Conservation (phyloP, 1,284 basidiomycete genomes). For the Pholiota adiposa region DNA sequence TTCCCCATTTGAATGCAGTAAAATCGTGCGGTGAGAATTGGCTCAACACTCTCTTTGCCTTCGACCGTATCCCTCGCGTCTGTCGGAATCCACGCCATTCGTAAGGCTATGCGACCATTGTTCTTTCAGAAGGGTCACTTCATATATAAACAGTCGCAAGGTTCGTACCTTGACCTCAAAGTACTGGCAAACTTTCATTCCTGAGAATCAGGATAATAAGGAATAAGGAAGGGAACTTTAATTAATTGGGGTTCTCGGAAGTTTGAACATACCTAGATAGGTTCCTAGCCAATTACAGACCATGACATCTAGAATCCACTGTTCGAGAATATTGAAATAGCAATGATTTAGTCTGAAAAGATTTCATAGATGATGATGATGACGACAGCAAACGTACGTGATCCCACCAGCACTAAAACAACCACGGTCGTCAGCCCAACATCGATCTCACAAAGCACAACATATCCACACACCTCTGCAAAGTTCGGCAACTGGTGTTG, state of each 20-base stretch:
- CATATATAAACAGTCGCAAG: constrained; percentile 10
- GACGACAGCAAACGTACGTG: constrained; percentile 59
- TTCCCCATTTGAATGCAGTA: constrained; percentile 86
- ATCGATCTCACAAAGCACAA: constrained; percentile 12
- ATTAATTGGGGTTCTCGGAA: constrained; percentile 1
- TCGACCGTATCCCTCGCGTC: constrained; percentile 73
- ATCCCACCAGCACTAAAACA: constrained; percentile 82
- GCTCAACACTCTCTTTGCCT: constrained; percentile 75
- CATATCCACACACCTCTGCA: constrained; percentile 66
- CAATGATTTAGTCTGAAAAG: not conserved
- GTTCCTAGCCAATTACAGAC: constrained; percentile 87
- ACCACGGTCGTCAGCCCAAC: not conserved
- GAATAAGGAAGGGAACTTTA: not conserved
- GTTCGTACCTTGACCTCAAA: constrained; percentile 78
- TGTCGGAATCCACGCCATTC: constrained; percentile 84
- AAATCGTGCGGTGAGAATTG: constrained; percentile 88
- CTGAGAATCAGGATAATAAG: constrained; percentile 38
- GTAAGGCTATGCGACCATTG: constrained; percentile 59
- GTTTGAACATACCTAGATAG: constrained; percentile 61
- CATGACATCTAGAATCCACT: constrained; percentile 87
- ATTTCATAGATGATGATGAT: not conserved
- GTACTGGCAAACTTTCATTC: constrained; percentile 85
- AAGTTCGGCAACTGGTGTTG: constrained; percentile 86
- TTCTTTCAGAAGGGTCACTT: constrained; percentile 12
- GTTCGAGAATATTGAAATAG: constrained; percentile 9